Conservation (phyloP, 2,329 filamentous ascomycete species). For the Xylariaceae sp. region DNA sequence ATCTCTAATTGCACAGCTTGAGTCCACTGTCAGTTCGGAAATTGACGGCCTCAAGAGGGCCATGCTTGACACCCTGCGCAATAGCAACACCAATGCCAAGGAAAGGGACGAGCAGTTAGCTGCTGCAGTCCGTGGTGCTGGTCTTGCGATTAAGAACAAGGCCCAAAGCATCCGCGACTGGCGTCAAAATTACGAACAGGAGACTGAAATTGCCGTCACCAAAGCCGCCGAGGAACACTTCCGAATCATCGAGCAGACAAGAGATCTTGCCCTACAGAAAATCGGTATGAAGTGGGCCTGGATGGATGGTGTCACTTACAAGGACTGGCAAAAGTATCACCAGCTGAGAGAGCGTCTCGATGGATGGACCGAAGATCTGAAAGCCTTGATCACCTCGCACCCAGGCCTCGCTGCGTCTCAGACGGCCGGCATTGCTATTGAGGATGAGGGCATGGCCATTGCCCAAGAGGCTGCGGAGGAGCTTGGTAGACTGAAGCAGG, state of each 20-base stretch:
- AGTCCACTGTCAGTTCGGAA: constrained; percentile 60
- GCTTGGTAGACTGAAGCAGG: constrained; percentile 73
- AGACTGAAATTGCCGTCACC: constrained; percentile 63
- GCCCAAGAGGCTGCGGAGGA: constrained; percentile 77
- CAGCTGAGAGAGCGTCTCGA: constrained; percentile 76
- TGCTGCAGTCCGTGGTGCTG: constrained; percentile 57
- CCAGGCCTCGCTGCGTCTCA: constrained; percentile 64
- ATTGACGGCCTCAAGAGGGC: constrained; percentile 59
- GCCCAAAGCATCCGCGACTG: constrained; percentile 73
- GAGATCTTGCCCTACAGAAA: constrained; percentile 79
- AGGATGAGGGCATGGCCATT: constrained; percentile 73
- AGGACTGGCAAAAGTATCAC: constrained; percentile 95
- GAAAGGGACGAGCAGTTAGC: constrained; percentile 40
- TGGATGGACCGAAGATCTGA: constrained; percentile 79
- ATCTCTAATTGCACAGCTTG: constrained; percentile 61
- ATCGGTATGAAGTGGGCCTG: constrained; percentile 94
- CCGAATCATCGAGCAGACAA: constrained; percentile 73
- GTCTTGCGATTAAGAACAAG: constrained; percentile 67
- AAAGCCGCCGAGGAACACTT: constrained; percentile 75
- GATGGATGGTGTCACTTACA: constrained; percentile 93
- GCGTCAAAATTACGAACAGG: constrained; percentile 65
- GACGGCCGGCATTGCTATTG: constrained; percentile 60
- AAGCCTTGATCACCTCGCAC: constrained; percentile 68
- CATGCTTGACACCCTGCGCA: constrained; percentile 59
- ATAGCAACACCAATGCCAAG: constrained; percentile 42